Evolutionary conservation across 2,329 filamentous ascomycete species (phyloP).

Genomic region (Sphaerulina musiva): DNA sequence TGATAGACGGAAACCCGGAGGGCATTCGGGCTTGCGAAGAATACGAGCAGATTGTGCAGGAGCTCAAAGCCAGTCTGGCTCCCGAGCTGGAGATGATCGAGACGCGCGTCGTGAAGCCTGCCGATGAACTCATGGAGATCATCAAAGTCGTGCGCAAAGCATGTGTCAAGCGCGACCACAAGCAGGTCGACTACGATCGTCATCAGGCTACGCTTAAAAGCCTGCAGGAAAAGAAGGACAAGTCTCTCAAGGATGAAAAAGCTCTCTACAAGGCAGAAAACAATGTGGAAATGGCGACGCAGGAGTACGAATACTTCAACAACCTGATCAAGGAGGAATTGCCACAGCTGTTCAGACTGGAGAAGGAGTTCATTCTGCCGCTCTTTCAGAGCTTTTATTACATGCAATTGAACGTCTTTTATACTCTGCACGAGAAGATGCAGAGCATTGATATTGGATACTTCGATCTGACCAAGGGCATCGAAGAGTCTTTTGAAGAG

Average conservation of each 20-base stretch:
- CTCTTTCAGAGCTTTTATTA: constrained; percentile 99
- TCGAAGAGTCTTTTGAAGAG: constrained; percentile 82
- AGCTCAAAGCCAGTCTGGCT: constrained; percentile 77
- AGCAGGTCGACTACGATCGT: constrained; percentile 92
- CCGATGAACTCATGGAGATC: constrained; percentile 86
- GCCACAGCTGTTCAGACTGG: constrained; percentile 80
- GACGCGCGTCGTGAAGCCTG: constrained; percentile 78
- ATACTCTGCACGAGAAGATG: constrained; percentile 97
- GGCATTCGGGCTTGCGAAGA: constrained; percentile 94
- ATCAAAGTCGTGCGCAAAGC: constrained; percentile 93
- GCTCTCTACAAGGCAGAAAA: constrained; percentile 92
- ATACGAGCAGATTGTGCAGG: constrained; percentile 84
- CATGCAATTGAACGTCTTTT: constrained; percentile 99
- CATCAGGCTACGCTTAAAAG: constrained; percentile 81
- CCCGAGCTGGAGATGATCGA: constrained; percentile 99
- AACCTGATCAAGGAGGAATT: constrained; percentile 93
- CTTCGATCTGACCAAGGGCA: constrained; percentile 84
- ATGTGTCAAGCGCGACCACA: constrained; percentile 85
- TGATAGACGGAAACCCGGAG: constrained; percentile 79
- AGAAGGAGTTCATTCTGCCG: constrained; percentile 90
- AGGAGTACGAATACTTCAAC: constrained; percentile 98
- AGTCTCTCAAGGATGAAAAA: constrained; percentile 93
- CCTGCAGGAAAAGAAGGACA: constrained; percentile 95
- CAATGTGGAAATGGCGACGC: constrained; percentile 82
- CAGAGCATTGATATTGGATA: constrained; percentile 95